These are phyloP conservation scores for Delitschia confertaspora DNA, from an alignment of 495 filamentous ascomycete genomes.

Conservation along the genomic window DNA sequence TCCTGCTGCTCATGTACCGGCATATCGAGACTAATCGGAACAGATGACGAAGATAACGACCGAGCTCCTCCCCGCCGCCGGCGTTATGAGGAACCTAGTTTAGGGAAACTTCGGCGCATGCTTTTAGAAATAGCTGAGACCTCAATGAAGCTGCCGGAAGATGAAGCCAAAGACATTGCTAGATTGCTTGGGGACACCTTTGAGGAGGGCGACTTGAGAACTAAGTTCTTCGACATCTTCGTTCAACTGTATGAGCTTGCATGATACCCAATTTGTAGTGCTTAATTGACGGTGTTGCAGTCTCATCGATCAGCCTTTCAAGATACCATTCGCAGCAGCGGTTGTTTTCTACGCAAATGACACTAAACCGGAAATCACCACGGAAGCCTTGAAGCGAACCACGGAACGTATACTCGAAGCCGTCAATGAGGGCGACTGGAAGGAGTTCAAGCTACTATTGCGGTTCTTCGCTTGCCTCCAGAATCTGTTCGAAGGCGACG, in stretches of 20 bases:
- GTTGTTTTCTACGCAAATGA: conserved; percentile 68
- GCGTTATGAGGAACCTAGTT: conserved; percentile 68
- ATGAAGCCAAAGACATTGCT: conserved; percentile 69
- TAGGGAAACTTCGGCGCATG: conserved; percentile 68
- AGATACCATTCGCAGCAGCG: conserved; percentile 84
- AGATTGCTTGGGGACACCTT: conserved; percentile 67
- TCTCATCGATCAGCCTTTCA: conserved; percentile 82
- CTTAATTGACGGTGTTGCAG: too few species aligned
- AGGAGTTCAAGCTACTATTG: conserved; percentile 79
- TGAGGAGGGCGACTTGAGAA: conserved; percentile 65
- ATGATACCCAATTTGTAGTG: not conserved
- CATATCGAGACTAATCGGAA: too few species aligned
- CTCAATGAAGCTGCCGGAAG: conserved; percentile 37
- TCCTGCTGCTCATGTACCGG: conserved; percentile 6
- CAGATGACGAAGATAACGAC: conserved; percentile 45
- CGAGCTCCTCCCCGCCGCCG: conserved; percentile 50
- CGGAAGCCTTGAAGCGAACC: conserved; percentile 56
- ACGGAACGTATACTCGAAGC: conserved; percentile 49
- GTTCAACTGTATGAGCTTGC: conserved; percentile 61
- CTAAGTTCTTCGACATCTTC: conserved; percentile 59
- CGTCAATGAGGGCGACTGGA: conserved; percentile 67
- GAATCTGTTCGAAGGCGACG: conserved; percentile 67
- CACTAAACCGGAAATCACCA: conserved; percentile 60
- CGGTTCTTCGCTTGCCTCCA: conserved; percentile 82
- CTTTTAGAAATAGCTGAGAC: conserved; percentile 80